These are phyloP conservation scores for Amphicarpaea edgeworthii DNA, from an alignment of 306 rosid genomes.

Conservation along the genomic window DNA sequence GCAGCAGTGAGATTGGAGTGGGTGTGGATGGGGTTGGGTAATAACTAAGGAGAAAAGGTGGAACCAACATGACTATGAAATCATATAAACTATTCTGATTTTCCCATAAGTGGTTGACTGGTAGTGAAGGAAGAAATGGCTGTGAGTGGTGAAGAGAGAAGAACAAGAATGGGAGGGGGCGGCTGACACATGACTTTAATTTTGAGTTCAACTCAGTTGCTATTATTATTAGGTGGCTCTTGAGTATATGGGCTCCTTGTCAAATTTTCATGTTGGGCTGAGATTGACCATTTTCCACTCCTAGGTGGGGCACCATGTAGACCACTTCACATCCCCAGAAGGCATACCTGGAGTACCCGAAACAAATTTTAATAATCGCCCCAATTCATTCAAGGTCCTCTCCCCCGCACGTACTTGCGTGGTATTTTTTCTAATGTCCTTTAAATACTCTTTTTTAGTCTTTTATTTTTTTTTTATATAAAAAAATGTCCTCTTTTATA, in stretches of 20 bases:
- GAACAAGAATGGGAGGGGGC: constrained; percentile 9
- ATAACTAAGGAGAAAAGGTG: background rate
- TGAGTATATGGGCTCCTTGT: constrained; percentile 26
- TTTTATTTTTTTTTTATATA: background rate
- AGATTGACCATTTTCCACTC: constrained; percentile 36
- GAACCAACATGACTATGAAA: background rate
- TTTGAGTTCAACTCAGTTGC: constrained; percentile 23
- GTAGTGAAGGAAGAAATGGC: constrained; percentile 11
- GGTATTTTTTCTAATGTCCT: constrained; percentile 59
- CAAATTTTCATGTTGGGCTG: constrained; percentile 19
- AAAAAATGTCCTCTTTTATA: background rate
- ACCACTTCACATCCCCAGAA: constrained; percentile 92
- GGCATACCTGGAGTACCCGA: constrained; percentile 93
- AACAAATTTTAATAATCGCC: constrained; percentile 92
- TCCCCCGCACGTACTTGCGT: constrained; percentile 80
- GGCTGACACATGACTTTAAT: background rate
- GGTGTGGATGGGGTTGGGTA: background rate
- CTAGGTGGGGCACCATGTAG: constrained; percentile 79
- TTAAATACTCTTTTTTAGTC: background rate
- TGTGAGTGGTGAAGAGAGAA: background rate
- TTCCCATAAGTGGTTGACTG: constrained; percentile 30
- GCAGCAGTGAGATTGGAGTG: background rate
- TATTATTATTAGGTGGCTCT: constrained; percentile 25
- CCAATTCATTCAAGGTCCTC: constrained; percentile 90
- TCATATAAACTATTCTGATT: constrained; percentile 4